Base-by-base conservation (phyloP, 768 basidiomycete species). In the Termitomyces heimii region DNA sequence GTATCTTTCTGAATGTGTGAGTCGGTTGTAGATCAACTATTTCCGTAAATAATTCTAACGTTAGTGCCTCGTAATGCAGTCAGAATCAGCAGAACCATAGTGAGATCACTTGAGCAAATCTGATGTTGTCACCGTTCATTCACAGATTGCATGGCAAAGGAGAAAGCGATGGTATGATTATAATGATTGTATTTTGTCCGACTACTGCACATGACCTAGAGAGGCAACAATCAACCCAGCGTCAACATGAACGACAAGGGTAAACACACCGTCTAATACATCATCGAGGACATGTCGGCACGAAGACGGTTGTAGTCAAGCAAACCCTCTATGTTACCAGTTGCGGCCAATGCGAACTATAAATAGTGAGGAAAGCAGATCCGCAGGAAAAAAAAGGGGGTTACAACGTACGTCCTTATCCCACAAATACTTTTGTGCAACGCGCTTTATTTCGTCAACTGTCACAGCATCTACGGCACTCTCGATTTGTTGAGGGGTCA, bases 391-490 rank as follows among this genome's bases (percentile, higher is more conserved):
- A 35, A n/a, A 56, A 40, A 45, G 44, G 26, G 29, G 26, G 29
- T 35, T 13, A 44, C 20, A 18, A 78, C 84, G 66, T 68, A 93
- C 90, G 72, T 97, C 94, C 74, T 92, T 90, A 72, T 98, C 94
- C 93, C 94, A 97, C 16, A 97, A 81, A 73, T 97, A 97, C 77
- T 93, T 95, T 78, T 92, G 88, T 44, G 94, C 97, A 58, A 94
- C 93, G 18, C 92, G 83, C 79, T 89, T 88, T 73, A 99, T 94
- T 70, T 98, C 94, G 20, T 85, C 89, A 31, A 84, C 75, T 24
- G 84, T 86, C 55, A 99, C 93, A 24, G 89, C 87, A 68, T 98
- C 94, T 45, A 98, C 84, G 26, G 93, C 92, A 56, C 80, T 80
- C 80, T 98, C 97, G 62, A 95, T 94, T 75, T 99, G 93, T 70